Conservation (phyloP, 441 rosid genomes). For the Bocquillonia castaneifolia region DNA sequence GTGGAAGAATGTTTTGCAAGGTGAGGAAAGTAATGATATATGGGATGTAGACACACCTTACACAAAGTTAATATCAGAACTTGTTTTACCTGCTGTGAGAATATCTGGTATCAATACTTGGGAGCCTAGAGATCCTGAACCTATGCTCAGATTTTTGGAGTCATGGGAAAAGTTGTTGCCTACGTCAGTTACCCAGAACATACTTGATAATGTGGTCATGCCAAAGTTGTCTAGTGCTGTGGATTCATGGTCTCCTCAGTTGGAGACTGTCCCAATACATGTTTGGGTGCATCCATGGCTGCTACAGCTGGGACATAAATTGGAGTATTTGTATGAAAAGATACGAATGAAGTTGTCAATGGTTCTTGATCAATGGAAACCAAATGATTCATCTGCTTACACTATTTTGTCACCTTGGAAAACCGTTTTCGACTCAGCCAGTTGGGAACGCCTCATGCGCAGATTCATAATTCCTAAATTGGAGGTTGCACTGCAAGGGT, state of each 20-base stretch:
- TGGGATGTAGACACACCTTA: constrained; percentile 65
- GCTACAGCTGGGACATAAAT: constrained; percentile 62
- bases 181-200: constrained; percentile 51
- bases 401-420: constrained; percentile 92
- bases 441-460: constrained; percentile 90
- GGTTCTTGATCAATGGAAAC: constrained; percentile 85
- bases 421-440: constrained; percentile 70
- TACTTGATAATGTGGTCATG: constrained; percentile 55
- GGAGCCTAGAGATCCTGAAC: constrained; percentile 90
- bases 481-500: constrained; percentile 73
- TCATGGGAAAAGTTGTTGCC: constrained; percentile 71
- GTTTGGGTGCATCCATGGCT: constrained; percentile 96
- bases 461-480: constrained; percentile 85
- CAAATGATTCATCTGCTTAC: constrained; percentile 73
- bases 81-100: constrained; percentile 72
- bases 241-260: constrained; percentile 74
- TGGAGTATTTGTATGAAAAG: constrained; percentile 68
- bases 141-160: constrained; percentile 81
- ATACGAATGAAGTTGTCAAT: constrained; percentile 75
- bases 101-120: constrained; percentile 78
- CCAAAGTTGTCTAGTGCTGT: constrained; percentile 71
- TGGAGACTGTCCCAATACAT: constrained; percentile 77
- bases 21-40: constrained; percentile 51
- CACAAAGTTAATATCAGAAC: constrained; percentile 67
- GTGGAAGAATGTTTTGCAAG: constrained; percentile 73